Evolutionary conservation across 495 filamentous ascomycete species (phyloP).

Genomic region (Penicillium longicatenatum): DNA sequence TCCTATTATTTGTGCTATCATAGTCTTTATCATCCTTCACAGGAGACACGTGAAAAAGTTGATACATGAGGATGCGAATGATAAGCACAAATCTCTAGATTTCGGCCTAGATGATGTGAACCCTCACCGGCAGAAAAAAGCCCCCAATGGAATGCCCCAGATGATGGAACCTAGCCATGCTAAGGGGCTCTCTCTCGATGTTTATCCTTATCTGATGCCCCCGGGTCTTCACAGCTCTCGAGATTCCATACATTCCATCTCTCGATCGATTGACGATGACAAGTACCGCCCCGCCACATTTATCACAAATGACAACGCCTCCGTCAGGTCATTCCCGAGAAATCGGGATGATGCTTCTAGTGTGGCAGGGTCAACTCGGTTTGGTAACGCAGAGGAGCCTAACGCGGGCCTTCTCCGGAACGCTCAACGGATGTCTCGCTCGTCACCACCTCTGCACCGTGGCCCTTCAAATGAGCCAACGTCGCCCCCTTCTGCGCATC

Average conservation of each 20-base stretch:
- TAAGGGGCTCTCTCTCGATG: constrained; percentile 79
- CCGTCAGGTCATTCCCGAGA: constrained; percentile 54
- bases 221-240: constrained; percentile 74
- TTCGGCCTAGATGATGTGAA: constrained; percentile 73
- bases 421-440: constrained; percentile 66
- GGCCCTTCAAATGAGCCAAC: constrained; percentile 21
- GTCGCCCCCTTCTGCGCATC: constrained; percentile 4
- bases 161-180: constrained; percentile 47
- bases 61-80: constrained; percentile 75
- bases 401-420: constrained; percentile 62
- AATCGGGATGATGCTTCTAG: constrained; percentile 63
- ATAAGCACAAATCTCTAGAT: constrained; percentile 90
- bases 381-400: constrained; percentile 53
- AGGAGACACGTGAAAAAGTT: constrained; percentile 73
- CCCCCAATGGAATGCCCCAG: constrained; percentile 22
- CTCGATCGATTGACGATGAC: constrained; percentile 76
- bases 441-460: constrained; percentile 53
- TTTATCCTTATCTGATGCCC: constrained; percentile 75
- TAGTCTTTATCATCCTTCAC: constrained; percentile 75
- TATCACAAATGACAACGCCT: constrained; percentile 57
- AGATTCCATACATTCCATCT: constrained; percentile 82
- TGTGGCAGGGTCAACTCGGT: constrained; percentile 56
- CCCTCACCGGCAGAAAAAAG: constrained; percentile 24
- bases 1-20: constrained; percentile 67
- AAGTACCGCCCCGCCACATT: constrained; percentile 77